These are phyloP conservation scores for Colletotrichum spinosum DNA, from an alignment of 2,329 filamentous ascomycete species.

Conservation along the genomic window DNA sequence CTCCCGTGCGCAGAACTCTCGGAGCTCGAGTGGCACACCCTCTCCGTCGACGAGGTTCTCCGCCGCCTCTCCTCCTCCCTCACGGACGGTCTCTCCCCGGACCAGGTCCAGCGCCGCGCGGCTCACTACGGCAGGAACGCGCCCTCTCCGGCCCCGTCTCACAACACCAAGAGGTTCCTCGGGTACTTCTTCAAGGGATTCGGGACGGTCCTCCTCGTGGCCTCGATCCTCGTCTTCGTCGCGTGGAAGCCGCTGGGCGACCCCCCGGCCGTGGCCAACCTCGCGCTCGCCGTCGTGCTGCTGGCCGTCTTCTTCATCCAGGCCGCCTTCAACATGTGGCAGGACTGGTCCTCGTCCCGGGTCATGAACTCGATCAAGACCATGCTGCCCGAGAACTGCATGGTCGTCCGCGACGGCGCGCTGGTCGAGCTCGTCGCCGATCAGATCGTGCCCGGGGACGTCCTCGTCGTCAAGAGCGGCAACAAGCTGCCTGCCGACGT, in stretches of 20 bases:
- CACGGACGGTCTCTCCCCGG: slow-evolving; percentile 67
- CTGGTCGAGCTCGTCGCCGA: slow-evolving; percentile 61
- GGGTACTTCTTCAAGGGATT: slow-evolving; percentile 85
- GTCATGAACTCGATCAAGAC: slow-evolving; percentile 85
- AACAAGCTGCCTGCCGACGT: slow-evolving; percentile 82
- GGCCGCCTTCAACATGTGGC: slow-evolving; percentile 76
- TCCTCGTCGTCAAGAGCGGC: slow-evolving; percentile 75
- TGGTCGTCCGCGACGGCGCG: slow-evolving; percentile 70
- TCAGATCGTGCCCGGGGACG: slow-evolving; percentile 78
- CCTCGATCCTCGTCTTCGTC: slow-evolving; percentile 78
- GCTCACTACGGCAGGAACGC: slow-evolving; percentile 75
- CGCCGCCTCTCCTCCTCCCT: slow-evolving; percentile 68
- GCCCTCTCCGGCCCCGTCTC: slow-evolving; percentile 73
- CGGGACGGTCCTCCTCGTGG: slow-evolving; percentile 76
- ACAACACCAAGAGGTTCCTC: slow-evolving; percentile 66
- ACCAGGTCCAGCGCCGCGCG: slow-evolving; percentile 66
- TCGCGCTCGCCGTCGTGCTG: slow-evolving; percentile 79
- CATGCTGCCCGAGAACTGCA: slow-evolving; percentile 81
- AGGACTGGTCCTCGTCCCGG: slow-evolving; percentile 80
- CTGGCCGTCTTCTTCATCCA: slow-evolving; percentile 76
- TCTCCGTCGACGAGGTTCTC: slow-evolving; percentile 68
- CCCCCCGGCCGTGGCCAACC: slow-evolving; percentile 76
- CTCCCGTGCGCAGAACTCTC: slow-evolving; percentile 61
- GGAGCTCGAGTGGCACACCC: slow-evolving; percentile 75
- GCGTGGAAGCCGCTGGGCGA: slow-evolving; percentile 81